Evolutionary conservation across 495 filamentous ascomycete species (phyloP).

Genomic region (Penicillium bialowiezense): DNA sequence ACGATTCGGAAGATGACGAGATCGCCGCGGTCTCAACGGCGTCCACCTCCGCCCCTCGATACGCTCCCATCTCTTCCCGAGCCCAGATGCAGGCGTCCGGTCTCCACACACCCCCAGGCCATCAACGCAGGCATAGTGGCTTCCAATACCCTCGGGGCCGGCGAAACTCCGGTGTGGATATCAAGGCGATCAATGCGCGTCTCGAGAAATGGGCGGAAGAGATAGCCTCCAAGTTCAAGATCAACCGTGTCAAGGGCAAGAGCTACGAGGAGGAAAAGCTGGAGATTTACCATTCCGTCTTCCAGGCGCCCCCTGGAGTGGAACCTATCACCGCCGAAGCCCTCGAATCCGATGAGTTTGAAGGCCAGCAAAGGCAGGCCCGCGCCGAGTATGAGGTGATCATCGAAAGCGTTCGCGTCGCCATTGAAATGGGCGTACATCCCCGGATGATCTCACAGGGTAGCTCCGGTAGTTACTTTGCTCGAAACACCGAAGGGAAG

Average conservation of each 20-base stretch:
- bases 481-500: constrained; percentile 84
- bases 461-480: constrained; percentile 97
- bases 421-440: constrained; percentile 90
- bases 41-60: constrained; percentile 63
- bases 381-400: constrained; percentile 81
- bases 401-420: constrained; percentile 83
- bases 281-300: constrained; percentile 97
- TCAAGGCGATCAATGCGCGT: constrained; percentile 97
- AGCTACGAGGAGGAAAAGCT: constrained; percentile 77
- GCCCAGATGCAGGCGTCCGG: constrained; percentile 47
- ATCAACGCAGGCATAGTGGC: constrained; percentile 46
- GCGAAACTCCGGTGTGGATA: constrained; percentile 90
- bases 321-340: constrained; percentile 73
- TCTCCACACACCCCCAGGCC: constrained; percentile 35
- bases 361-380: constrained; percentile 57
- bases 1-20: constrained; percentile 71
- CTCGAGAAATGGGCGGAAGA: constrained; percentile 97
- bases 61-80: constrained; percentile 60
- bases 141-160: constrained; percentile 52
- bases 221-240: constrained; percentile 96
- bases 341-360: constrained; percentile 58
- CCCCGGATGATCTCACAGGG: constrained; percentile 95
- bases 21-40: constrained; percentile 53
- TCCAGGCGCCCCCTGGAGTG: constrained; percentile 83
- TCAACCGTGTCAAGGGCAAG: constrained; percentile 71